Evolutionary conservation across 345 rosid genomes (phyloP), one percentile per base, ranked within the genome.

Genomic region (Melastoma malabathricum): DNA sequence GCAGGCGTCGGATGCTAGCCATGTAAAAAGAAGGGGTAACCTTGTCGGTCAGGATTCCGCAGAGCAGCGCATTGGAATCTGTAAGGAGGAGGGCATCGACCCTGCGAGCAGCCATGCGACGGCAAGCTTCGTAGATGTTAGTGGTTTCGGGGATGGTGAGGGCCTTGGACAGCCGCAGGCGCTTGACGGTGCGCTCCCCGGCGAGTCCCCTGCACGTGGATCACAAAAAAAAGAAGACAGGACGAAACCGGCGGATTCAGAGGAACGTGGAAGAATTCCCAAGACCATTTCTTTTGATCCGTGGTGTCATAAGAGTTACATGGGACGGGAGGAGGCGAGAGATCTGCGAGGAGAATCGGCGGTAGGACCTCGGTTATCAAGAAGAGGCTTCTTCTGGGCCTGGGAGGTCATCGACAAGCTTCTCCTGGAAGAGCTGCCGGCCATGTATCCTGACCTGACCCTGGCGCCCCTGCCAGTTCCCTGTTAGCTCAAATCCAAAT

Each of bases 41-140:
- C 92, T 85, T 93, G 64, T 88, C 99, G 0, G 99, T 93, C 53
- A 93, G 99, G 56, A 93, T 93, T 66, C 99, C 99, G 66, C 99
- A 88, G 51, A 93, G 94, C 62, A 93, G 72, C 18, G 89, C 92
- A 67, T 85, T 83, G 56, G 99, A 73, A 57, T 93, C 97, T 10
- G 99, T 93, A 18, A 93, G 75, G 70, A 93, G 63, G 50, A 88
- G 66, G 34, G 99, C 99, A 78, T 89, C 99, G 70, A 88, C 81
- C 64, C 84, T 68, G 19, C 97, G 92, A 58, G 99, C 76, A 68
- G 87, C 87, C 99, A 93, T 93, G 41, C 94, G 68, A 48, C 84
- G 81, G 64, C 99, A 88, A 65, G 99, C 99, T 58, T 88, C 97
- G 44, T 70, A 69, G 44, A 88, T 64, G 54, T 66, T 83, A 19